Evolutionary conservation across 495 filamentous ascomycete species (phyloP).

Genomic region (Lophium mytilinum): DNA sequence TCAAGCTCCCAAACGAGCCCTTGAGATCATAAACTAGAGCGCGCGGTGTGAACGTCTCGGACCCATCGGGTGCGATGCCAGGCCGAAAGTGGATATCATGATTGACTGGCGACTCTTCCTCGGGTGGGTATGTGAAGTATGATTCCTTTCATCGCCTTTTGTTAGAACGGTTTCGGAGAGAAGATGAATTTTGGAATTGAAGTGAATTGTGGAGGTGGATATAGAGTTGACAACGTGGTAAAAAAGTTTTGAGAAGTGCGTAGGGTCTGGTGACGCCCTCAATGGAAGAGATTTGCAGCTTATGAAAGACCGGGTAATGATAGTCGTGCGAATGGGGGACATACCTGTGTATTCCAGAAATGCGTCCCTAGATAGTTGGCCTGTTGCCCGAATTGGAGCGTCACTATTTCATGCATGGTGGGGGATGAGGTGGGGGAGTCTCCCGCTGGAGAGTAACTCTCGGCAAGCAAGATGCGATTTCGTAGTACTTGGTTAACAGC

Average conservation of each 20-base stretch:
- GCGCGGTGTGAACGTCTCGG: slow-evolving; percentile 86
- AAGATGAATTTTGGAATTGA: not conserved
- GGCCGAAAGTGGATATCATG: slow-evolving; percentile 90
- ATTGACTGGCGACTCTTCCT: slow-evolving; percentile 63
- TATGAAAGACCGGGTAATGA: not conserved
- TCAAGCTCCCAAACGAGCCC: slow-evolving; percentile 78
- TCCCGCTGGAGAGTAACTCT: too few species aligned
- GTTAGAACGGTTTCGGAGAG: not conserved
- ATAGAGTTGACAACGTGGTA: not conserved
- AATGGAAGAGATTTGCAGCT: not conserved
- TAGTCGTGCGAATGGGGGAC: not conserved
- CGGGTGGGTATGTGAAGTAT: slow-evolving; percentile 82
- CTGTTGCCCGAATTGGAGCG: slow-evolving; percentile 83
- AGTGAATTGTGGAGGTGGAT: slow-evolving; percentile 11
- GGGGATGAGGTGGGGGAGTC: too few species aligned
- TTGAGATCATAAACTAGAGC: slow-evolving; percentile 94
- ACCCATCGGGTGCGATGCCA: slow-evolving; percentile 71
- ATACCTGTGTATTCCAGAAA: slow-evolving; percentile 93
- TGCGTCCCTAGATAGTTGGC: slow-evolving; percentile 95
- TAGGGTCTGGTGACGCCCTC: too few species aligned
- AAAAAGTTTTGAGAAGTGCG: not conserved
- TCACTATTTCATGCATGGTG: slow-evolving; percentile 90
- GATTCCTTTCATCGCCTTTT: slow-evolving; percentile 58
- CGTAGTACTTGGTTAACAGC: too few species aligned
- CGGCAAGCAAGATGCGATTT: too few species aligned